Conservation (phyloP, 306 rosid genomes). For the Cucumis hystrix region DNA sequence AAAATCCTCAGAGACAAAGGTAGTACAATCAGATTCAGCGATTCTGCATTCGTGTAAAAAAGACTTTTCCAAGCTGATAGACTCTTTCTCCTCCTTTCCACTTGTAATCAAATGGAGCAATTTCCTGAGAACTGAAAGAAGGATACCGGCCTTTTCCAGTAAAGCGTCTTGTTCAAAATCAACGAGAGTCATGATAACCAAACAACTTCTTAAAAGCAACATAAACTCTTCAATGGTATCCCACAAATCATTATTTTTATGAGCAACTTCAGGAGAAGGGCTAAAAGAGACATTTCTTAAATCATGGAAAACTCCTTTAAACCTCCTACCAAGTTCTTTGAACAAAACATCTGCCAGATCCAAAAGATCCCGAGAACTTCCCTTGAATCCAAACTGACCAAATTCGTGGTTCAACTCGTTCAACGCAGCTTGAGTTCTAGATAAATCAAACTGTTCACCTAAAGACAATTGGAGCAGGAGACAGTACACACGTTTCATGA, state of each 20-base stretch:
- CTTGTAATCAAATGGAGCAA: conserved; percentile 17
- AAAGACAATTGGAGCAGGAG: conserved; percentile 15
- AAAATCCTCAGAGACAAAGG: conserved; percentile 17
- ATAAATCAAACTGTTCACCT: conserved; percentile 1
- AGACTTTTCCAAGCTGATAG: conserved; percentile 22
- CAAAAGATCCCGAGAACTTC: conserved; percentile 6
- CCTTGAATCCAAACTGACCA: conserved; percentile 4
- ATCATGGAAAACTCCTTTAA: conserved; percentile 22
- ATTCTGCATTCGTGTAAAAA: conserved; percentile 14
- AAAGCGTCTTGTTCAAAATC: conserved; percentile 18
- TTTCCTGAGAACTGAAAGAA: conserved; percentile 24
- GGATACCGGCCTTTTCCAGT: conserved; percentile 19
- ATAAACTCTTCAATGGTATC: conserved; percentile 27
- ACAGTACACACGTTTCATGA: conserved; percentile 20
- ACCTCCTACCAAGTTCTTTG: conserved; percentile 22
- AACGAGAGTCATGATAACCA: conserved; percentile 30
- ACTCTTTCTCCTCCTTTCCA: conserved; percentile 9
- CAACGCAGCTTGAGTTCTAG: not conserved
- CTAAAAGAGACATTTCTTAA: conserved; percentile 1
- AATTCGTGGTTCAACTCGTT: not conserved
- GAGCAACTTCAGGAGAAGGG: not conserved
- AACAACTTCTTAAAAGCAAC: conserved; percentile 44
- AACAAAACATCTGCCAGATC: conserved; percentile 33
- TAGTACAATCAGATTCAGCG: not conserved
- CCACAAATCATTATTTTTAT: conserved; percentile 17